A percentile compares a stretch with the other conserved stretches of the same genome.
phyloP scores from a whole-genome alignment of 257 asterid species.

The Fraxinus anomala region DNA sequence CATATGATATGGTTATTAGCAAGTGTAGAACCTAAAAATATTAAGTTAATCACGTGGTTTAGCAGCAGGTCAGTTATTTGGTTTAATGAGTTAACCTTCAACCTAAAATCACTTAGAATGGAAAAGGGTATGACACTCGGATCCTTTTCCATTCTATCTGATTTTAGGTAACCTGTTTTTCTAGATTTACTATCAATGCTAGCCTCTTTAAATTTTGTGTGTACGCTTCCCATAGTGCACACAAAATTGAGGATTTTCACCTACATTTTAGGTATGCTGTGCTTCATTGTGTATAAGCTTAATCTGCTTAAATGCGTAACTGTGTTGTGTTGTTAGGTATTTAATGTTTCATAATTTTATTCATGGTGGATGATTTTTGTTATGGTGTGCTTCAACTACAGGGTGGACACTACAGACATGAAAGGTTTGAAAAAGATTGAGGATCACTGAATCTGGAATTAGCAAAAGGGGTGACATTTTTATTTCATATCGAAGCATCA shows the following conservation, averaged over 20 bases:
- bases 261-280: background rate
- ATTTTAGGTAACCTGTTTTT: too few species aligned
- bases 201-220: too few species aligned
- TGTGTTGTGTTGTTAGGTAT: background rate
- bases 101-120: too few species aligned
- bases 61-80: too few species aligned
- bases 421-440: slow-evolving; percentile 93
- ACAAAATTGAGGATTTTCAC: background rate
- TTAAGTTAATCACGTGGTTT: background rate
- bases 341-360: background rate
- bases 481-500: slow-evolving; percentile 17
- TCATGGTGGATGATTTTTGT: background rate
- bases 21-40: background rate
- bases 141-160: too few species aligned
- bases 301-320: background rate
- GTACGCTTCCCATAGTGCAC: background rate
- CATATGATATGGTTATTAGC: background rate
- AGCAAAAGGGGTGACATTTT: slow-evolving; percentile 9
- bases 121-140: too few species aligned
- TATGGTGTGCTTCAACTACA: slow-evolving; percentile 30
- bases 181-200: too few species aligned
- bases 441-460: slow-evolving; percentile 56
- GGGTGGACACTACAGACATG: slow-evolving; percentile 99
- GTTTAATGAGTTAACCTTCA: too few species aligned
- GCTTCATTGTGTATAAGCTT: background rate